phyloP scores from a whole-genome alignment of 345 rosid species.

The Aurinia saxatilis region DNA sequence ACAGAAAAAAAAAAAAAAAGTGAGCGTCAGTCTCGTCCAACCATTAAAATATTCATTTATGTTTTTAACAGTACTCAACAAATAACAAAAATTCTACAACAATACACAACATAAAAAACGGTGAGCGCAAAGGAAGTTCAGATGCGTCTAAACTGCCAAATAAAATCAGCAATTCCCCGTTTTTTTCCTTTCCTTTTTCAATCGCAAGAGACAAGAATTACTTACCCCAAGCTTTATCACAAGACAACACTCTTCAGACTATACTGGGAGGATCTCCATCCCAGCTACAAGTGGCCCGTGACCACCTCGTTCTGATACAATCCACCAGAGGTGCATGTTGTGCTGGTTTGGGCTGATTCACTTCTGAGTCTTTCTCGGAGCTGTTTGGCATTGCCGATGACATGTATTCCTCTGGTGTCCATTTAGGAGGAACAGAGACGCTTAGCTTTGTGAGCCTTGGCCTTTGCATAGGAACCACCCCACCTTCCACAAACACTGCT shows the following conservation, averaged over 20 bases:
- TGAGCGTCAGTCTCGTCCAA: no score
- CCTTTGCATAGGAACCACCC: slow-evolving; percentile 65
- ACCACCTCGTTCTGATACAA: slow-evolving; percentile 91
- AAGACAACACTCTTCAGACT: slow-evolving; percentile 46
- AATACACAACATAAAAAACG: slow-evolving; percentile 23
- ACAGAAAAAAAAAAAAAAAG: no score
- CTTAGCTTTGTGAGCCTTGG: slow-evolving; percentile 89
- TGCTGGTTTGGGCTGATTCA: slow-evolving; percentile 55
- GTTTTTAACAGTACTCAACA: not conserved
- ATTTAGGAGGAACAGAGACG: slow-evolving; percentile 98
- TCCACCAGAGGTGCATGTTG: slow-evolving; percentile 97
- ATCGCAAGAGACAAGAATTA: not conserved
- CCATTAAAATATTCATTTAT: slow-evolving; percentile 32
- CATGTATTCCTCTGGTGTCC: slow-evolving; percentile 98
- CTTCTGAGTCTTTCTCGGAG: slow-evolving; percentile 49
- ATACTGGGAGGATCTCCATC: slow-evolving; percentile 94
- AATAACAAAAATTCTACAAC: slow-evolving; percentile 20
- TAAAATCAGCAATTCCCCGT: slow-evolving; percentile 18
- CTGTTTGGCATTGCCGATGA: slow-evolving; percentile 47
- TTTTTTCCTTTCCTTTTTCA: not conserved
- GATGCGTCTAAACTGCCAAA: slow-evolving; percentile 17
- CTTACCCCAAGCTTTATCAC: slow-evolving; percentile 11
- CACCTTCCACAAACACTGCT: slow-evolving; percentile 31
- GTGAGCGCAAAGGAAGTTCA: slow-evolving; percentile 19
- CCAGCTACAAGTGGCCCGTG: slow-evolving; percentile 91